phyloP scores from a whole-genome alignment of 345 rosid genomes.

The Rubroshorea leprosula region DNA sequence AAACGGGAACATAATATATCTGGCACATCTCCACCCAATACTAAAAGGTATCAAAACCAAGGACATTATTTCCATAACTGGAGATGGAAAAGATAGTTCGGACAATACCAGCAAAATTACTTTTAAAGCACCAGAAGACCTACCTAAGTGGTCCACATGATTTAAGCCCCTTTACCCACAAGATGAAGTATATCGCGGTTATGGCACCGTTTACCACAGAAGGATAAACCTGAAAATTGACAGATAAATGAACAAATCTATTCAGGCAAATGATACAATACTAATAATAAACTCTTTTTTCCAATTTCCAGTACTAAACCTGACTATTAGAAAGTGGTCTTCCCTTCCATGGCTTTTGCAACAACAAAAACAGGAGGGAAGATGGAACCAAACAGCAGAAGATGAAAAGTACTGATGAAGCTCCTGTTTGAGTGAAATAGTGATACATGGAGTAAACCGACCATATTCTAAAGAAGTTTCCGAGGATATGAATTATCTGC shows the following conservation, averaged over 20 bases:
- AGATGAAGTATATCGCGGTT: constrained; percentile 83
- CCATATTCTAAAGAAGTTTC: constrained; percentile 91
- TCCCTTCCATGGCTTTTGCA: constrained; percentile 99
- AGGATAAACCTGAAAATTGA: constrained; percentile 70
- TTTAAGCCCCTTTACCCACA: constrained; percentile 94
- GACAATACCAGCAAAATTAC: background rate
- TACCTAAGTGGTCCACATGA: constrained; percentile 96
- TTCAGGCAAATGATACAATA: constrained; percentile 11
- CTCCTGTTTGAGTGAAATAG: constrained; percentile 73
- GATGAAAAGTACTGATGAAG: constrained; percentile 80
- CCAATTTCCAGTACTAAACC: constrained; percentile 34
- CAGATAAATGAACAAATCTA: constrained; percentile 2
- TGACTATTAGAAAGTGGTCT: constrained; percentile 82
- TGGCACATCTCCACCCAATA: too few relatives aligned
- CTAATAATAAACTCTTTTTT: constrained; percentile 8
- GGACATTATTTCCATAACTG: background rate
- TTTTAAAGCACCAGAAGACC: constrained; percentile 15
- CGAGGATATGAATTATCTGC: constrained; percentile 72
- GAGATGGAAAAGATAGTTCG: background rate
- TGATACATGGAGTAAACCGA: constrained; percentile 84
- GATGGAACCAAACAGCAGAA: constrained; percentile 85
- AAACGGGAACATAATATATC: too few relatives aligned
- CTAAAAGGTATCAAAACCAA: too few relatives aligned
- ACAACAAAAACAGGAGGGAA: constrained; percentile 52
- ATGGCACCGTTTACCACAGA: constrained; percentile 87